phyloP scores from a whole-genome alignment of 2,329 filamentous ascomycete genomes.

The Colletotrichum sp. region DNA sequence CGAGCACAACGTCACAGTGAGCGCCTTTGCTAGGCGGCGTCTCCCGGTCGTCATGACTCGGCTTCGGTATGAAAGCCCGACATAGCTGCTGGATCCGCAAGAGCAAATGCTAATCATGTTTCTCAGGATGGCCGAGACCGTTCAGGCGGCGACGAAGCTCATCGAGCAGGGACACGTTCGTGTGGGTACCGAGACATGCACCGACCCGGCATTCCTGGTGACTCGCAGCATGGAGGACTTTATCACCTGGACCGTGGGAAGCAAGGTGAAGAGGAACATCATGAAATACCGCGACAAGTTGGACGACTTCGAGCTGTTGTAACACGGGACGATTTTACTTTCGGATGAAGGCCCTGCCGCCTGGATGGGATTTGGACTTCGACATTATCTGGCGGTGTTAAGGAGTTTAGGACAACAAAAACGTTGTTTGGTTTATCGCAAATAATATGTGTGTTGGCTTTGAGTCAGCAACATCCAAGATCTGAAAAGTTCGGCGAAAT shows the following conservation, averaged over 20 bases:
- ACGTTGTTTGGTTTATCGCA: background rate
- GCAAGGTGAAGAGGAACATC: constrained; percentile 96
- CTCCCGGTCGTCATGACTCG: constrained; percentile 91
- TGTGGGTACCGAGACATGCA: constrained; percentile 88
- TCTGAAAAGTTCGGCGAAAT: background rate
- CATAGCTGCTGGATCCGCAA: background rate
- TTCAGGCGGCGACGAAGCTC: constrained; percentile 83
- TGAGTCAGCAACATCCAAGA: background rate
- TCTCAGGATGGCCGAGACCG: constrained; percentile 80
- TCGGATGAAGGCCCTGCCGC: constrained; percentile 9
- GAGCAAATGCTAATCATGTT: background rate
- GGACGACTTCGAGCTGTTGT: constrained; percentile 93
- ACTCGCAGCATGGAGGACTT: constrained; percentile 93
- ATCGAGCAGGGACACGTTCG: constrained; percentile 95
- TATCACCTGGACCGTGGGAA: constrained; percentile 93
- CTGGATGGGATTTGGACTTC: background rate
- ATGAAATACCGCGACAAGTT: constrained; percentile 94
- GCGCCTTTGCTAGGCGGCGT: constrained; percentile 82
- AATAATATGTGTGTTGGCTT: background rate
- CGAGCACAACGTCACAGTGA: constrained; percentile 88
- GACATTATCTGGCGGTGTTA: constrained; percentile 10
- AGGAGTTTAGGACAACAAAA: constrained; percentile 10
- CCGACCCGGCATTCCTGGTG: constrained; percentile 88
- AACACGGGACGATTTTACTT: constrained; percentile 30
- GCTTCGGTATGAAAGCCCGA: constrained; percentile 50